Evolutionary conservation across 1,284 basidiomycete species (phyloP).

Genomic region (Tremellales sp.): DNA sequence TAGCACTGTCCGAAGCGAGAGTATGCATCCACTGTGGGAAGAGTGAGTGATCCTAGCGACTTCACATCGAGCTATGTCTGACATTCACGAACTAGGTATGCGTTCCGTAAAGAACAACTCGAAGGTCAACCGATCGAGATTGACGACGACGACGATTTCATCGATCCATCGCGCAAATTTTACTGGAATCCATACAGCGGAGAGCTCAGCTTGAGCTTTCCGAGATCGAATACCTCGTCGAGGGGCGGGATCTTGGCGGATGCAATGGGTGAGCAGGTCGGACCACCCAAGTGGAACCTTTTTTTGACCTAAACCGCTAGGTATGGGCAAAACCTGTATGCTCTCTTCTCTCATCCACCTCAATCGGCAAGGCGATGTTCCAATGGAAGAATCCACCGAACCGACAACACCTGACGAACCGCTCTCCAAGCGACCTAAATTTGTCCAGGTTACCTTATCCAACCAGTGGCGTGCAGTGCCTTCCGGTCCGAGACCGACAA

Average conservation of each 20-base stretch:
- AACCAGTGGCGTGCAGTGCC: constrained; percentile 46
- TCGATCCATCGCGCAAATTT: constrained; percentile 53
- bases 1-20: constrained; percentile 64
- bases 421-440: constrained; percentile 39
- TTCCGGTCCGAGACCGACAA: constrained; percentile 22
- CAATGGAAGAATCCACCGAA: constrained; percentile 23
- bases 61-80: background rate
- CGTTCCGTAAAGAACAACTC: constrained; percentile 39
- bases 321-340: constrained; percentile 95
- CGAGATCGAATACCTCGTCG: constrained; percentile 71
- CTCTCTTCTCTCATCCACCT: constrained; percentile 84
- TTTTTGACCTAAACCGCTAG: constrained; percentile 54
- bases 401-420: constrained; percentile 23
- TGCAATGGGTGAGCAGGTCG: constrained; percentile 40
- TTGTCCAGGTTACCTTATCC: constrained; percentile 46
- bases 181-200: constrained; percentile 90
- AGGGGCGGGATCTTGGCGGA: constrained; percentile 58
- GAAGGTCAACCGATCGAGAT: constrained; percentile 44
- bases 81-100: constrained; percentile 30
- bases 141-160: constrained; percentile 41
- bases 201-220: constrained; percentile 85
- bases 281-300: background rate
- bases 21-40: constrained; percentile 91
- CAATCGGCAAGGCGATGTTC: constrained; percentile 56
- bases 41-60: too few relatives aligned